Conservation (phyloP, 495 filamentous ascomycete genomes). For the Geoglossum glabrum region DNA sequence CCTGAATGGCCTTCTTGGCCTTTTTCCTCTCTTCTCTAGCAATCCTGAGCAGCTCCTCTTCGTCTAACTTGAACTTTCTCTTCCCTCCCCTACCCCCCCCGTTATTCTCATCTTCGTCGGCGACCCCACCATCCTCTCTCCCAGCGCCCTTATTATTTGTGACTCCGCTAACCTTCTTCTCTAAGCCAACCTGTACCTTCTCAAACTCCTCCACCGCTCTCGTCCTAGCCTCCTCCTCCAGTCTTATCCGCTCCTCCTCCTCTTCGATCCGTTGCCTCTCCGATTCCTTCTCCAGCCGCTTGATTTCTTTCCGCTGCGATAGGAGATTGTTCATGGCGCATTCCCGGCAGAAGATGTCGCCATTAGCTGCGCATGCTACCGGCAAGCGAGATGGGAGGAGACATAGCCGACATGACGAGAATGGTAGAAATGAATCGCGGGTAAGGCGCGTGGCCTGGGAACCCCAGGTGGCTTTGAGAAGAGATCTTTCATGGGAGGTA, state of each 20-base stretch:
- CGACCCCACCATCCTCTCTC: constrained; percentile 21
- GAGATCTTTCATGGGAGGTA: constrained; percentile 73
- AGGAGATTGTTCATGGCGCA: constrained; percentile 84
- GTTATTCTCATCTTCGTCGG: constrained; percentile 18
- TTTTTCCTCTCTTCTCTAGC: constrained; percentile 48
- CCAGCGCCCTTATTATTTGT: constrained; percentile 17
- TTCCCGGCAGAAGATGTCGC: constrained; percentile 93
- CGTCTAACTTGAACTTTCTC: constrained; percentile 68
- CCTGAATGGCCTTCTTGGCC: constrained; percentile 44
- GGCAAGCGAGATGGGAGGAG: constrained; percentile 67
- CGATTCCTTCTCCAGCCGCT: constrained; percentile 47
- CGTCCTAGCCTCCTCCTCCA: constrained; percentile 20
- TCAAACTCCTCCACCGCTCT: constrained; percentile 24
- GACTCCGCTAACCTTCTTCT: constrained; percentile 24
- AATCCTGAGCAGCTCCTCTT: constrained; percentile 54
- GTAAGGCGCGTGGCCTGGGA: constrained; percentile 66
- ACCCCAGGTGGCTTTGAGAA: constrained; percentile 63
- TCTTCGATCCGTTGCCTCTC: constrained; percentile 36
- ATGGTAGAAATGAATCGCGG: constrained; percentile 83
- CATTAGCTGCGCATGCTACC: constrained; percentile 50
- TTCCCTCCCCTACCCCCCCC: constrained; percentile 32
- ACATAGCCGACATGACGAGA: constrained; percentile 78
- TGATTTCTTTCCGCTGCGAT: constrained; percentile 82
- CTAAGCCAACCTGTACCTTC: constrained; percentile 42
- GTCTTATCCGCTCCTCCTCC: constrained; percentile 33